Conservation (phyloP, 768 basidiomycete species). For the Coprinopsis marcescibilis region DNA sequence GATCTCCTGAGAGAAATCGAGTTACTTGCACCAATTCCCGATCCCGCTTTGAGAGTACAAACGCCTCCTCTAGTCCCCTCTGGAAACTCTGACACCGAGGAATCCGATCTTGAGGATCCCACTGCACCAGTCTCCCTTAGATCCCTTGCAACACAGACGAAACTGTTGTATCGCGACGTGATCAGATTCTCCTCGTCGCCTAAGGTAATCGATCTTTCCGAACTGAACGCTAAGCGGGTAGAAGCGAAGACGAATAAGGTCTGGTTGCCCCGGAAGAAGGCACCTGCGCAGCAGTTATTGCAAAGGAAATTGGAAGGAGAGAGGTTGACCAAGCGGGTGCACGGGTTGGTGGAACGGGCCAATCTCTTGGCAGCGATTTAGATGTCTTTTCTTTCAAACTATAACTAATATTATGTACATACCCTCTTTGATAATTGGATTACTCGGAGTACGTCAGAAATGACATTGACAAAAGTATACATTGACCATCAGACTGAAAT, state of each 20-base stretch:
- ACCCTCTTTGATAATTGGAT: neutral
- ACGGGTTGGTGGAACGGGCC: constrained; percentile 64
- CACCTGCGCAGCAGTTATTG: constrained; percentile 75
- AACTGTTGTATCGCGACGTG: constrained; percentile 83
- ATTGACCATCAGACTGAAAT: too few relatives aligned
- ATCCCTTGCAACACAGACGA: constrained; percentile 75
- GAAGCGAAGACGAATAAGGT: constrained; percentile 40
- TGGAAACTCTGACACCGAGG: constrained; percentile 61
- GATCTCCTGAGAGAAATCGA: constrained; percentile 83
- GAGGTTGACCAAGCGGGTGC: constrained; percentile 60
- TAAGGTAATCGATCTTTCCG: constrained; percentile 79
- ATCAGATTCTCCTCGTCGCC: constrained; percentile 80
- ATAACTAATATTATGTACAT: neutral
- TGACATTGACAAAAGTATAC: too few relatives aligned
- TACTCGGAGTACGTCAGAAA: neutral
- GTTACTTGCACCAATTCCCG: constrained; percentile 59
- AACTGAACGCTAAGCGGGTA: constrained; percentile 44
- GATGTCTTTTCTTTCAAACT: neutral
- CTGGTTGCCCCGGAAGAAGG: constrained; percentile 80
- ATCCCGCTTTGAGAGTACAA: constrained; percentile 39
- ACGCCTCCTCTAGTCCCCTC: constrained; percentile 70
- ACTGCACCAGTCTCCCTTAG: constrained; percentile 49
- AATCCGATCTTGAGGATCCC: constrained; percentile 42
- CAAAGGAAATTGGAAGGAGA: constrained; percentile 76
- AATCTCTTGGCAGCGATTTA: constrained; percentile 31